These are phyloP conservation scores for Calonectria pauciramosa DNA, from an alignment of 2,329 filamentous ascomycete species.

Conservation along the genomic window DNA sequence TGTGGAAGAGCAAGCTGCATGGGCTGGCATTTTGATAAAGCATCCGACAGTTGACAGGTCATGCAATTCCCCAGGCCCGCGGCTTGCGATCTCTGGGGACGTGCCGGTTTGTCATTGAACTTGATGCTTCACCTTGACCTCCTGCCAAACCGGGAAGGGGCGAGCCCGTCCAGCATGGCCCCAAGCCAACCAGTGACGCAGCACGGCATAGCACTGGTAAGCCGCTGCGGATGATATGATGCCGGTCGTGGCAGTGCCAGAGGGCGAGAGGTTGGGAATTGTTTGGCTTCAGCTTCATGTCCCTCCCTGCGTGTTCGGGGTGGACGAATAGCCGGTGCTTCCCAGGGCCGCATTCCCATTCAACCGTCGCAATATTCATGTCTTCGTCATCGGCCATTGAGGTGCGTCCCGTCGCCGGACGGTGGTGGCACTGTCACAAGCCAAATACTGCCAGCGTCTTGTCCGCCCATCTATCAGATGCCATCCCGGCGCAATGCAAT, in stretches of 20 bases:
- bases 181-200: background rate
- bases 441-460: background rate
- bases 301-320: background rate
- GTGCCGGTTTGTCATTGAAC: background rate
- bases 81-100: background rate
- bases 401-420: background rate
- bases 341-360: background rate
- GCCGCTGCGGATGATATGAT: background rate
- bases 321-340: background rate
- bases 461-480: background rate
- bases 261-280: background rate
- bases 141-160: slow-evolving; percentile 2
- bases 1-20: slow-evolving; percentile 22
- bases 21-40: slow-evolving; percentile 22
- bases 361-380: background rate
- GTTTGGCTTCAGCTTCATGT: background rate
- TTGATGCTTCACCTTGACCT: background rate
- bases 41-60: slow-evolving; percentile 19
- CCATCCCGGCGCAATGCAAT: background rate
- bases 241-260: background rate
- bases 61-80: slow-evolving; percentile 8
- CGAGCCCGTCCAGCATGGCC: background rate
- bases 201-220: slow-evolving; percentile 3
- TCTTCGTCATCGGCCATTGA: background rate
- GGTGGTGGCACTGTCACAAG: background rate